Conservation (phyloP, 1,284 basidiomycete species). For the Ustilago trichophora region DNA sequence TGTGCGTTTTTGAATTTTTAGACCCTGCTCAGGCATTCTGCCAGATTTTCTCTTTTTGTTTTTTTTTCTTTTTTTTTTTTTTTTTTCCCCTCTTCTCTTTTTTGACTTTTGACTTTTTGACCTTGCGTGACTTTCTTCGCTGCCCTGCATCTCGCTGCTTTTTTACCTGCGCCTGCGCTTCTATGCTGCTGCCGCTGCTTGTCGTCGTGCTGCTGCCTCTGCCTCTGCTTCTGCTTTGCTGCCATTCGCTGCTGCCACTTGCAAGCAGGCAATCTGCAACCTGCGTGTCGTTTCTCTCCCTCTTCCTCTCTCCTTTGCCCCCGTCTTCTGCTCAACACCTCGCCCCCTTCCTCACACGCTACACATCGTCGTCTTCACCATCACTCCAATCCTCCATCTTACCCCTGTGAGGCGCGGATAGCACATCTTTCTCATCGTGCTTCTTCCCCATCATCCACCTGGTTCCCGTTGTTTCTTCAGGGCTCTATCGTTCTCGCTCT, state of each 20-base stretch:
- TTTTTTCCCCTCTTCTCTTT: too few relatives aligned
- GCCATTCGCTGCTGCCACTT: slow-evolving; percentile 7
- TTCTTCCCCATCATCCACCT: neutral
- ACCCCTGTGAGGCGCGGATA: slow-evolving; percentile 15
- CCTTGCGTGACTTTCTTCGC: slow-evolving; percentile 14
- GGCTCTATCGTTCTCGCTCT: neutral
- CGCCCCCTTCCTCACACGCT: slow-evolving; percentile 1
- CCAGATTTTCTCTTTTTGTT: neutral
- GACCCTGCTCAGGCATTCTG: slow-evolving; percentile 4
- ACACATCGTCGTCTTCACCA: slow-evolving; percentile 1
- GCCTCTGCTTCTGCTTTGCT: slow-evolving; percentile 3
- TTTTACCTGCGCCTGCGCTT: slow-evolving; percentile 18
- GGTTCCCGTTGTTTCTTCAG: neutral
- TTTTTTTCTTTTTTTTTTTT: neutral
- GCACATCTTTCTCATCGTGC: slow-evolving; percentile 11
- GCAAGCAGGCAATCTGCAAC: slow-evolving; percentile 40
- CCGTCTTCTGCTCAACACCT: too few relatives aligned
- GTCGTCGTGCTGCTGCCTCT: neutral
- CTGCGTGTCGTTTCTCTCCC: slow-evolving; percentile 32
- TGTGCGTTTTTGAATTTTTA: too few relatives aligned
- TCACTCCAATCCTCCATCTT: slow-evolving; percentile 6
- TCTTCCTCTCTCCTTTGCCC: neutral
- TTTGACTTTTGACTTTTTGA: slow-evolving; percentile 7
- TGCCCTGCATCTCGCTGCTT: slow-evolving; percentile 10
- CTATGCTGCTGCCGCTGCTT: neutral